Conservation (phyloP, 164 flowering plant species). For the Piper longum region DNA sequence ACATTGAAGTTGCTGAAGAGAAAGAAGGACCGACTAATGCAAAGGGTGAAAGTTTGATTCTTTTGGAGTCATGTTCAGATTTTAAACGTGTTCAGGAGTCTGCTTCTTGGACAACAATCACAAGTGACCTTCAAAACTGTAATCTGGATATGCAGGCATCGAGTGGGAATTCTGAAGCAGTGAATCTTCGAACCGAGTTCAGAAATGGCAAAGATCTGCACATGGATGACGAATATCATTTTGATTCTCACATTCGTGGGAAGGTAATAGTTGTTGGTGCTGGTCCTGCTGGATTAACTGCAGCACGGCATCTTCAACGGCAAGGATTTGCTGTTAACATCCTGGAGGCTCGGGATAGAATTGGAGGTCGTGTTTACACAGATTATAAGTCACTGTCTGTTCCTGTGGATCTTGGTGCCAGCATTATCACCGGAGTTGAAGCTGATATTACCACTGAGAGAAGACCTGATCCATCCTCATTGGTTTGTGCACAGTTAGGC, state of each 20-base stretch:
- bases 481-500: slow-evolving; percentile 89
- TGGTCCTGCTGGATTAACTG: slow-evolving; percentile 97
- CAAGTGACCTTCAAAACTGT: slow-evolving; percentile 12
- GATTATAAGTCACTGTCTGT: slow-evolving; percentile 86
- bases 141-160: slow-evolving; percentile 12
- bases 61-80: not conserved
- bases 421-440: slow-evolving; percentile 98
- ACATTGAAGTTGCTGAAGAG: not conserved
- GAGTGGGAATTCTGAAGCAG: slow-evolving; percentile 7
- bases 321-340: slow-evolving; percentile 78
- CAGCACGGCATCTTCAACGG: slow-evolving; percentile 93
- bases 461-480: slow-evolving; percentile 93
- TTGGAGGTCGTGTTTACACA: slow-evolving; percentile 95
- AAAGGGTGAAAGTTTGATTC: not conserved
- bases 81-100: not conserved
- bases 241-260: slow-evolving; percentile 27
- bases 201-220: not conserved
- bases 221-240: slow-evolving; percentile 9
- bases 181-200: slow-evolving; percentile 6
- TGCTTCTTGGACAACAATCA: not conserved
- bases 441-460: slow-evolving; percentile 92
- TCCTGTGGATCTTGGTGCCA: slow-evolving; percentile 99
- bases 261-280: slow-evolving; percentile 81
- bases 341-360: slow-evolving; percentile 83
- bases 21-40: not conserved